Base-by-base conservation (phyloP, 1,139 yeast species). In the Zygosaccharomyces sapae region DNA sequence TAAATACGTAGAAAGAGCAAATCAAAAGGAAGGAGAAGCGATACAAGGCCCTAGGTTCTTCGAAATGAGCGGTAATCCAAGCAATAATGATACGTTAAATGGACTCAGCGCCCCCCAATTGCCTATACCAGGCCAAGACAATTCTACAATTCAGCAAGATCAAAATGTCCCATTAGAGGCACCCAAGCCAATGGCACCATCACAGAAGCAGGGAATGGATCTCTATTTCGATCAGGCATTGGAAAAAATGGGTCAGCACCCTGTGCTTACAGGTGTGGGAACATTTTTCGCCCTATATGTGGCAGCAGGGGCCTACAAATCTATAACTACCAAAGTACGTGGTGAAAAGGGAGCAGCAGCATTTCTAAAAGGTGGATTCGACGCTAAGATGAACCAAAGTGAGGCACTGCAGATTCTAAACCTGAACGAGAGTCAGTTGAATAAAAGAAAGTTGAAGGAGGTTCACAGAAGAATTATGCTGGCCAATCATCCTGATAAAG, bases 401-500 rank as follows among this genome's bases (percentile, higher is more conserved):
- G 98, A 92, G 65, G 98, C 98, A 1, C 75, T 92, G 52, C 94
- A 82, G 65, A 87, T 92, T 36, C 77, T 92, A 58, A 88, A 86
- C 62, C 72, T 92, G 61, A 84, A 85, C 58, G 97, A 90, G 66
- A 76, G 85, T 31, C 83, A 81, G 25, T 73, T 92, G 58, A 77
- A 85, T 12, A 82, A 84, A 69, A 76, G 85, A 54, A 86, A 81
- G 64, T 75, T 92, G 63, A 90, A 92, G 69, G 97, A 90, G 55
- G 87, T 86, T 45, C 98, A 92, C 69, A 81, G 98, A 71, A 80
- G 78, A 65, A 86, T 87, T 71, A 89, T 92, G 96, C 74, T 92
- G 66, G 80, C 90, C 43, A 92, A 92, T 70, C 98, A 92, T 66
- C 98, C 98, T 9, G 98, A 92, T 71, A 86, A 94, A 65, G 98